Conservation (phyloP, 176 grass and related monocot species). For the Urochloa ruziziensis region DNA sequence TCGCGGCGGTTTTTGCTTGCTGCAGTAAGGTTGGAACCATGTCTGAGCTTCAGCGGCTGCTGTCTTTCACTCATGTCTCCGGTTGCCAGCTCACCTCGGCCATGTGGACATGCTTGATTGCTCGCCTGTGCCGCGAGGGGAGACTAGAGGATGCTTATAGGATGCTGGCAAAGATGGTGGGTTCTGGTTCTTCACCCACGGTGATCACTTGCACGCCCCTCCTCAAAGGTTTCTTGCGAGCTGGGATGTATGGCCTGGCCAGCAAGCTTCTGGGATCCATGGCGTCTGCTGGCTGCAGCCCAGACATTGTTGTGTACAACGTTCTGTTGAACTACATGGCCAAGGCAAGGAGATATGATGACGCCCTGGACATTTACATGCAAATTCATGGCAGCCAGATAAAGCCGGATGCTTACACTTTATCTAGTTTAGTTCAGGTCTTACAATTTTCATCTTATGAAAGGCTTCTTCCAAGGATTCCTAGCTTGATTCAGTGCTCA, state of each 20-base stretch:
- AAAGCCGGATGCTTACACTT: slow-evolving; percentile 70
- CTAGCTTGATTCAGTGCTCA: slow-evolving; percentile 31
- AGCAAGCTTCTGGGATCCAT: slow-evolving; percentile 52
- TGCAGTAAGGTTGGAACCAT: slow-evolving; percentile 63
- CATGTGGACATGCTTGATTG: slow-evolving; percentile 87
- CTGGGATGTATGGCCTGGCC: slow-evolving; percentile 46
- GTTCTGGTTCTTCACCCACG: slow-evolving; percentile 49
- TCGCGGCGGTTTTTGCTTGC: slow-evolving; percentile 54
- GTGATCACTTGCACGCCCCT: slow-evolving; percentile 82
- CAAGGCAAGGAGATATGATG: slow-evolving; percentile 56
- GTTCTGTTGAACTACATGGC: slow-evolving; percentile 80
- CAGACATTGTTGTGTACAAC: slow-evolving; percentile 83
- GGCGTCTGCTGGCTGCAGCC: slow-evolving; percentile 52
- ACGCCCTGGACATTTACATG: slow-evolving; percentile 55
- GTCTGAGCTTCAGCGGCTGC: slow-evolving; percentile 54
- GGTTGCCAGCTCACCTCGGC: slow-evolving; percentile 41
- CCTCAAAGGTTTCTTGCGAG: slow-evolving; percentile 62
- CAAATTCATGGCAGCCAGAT: slow-evolving; percentile 46
- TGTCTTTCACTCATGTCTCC: slow-evolving; percentile 52
- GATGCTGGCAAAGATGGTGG: slow-evolving; percentile 59
- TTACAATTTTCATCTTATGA: slow-evolving; percentile 50
- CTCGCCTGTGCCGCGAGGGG: slow-evolving; percentile 47
- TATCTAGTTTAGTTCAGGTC: slow-evolving; percentile 61
- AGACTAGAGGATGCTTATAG: slow-evolving; percentile 51
- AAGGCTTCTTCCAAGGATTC: slow-evolving; percentile 43